Conservation (phyloP, 805 yeast species). For the Saturnispora saitoi region DNA sequence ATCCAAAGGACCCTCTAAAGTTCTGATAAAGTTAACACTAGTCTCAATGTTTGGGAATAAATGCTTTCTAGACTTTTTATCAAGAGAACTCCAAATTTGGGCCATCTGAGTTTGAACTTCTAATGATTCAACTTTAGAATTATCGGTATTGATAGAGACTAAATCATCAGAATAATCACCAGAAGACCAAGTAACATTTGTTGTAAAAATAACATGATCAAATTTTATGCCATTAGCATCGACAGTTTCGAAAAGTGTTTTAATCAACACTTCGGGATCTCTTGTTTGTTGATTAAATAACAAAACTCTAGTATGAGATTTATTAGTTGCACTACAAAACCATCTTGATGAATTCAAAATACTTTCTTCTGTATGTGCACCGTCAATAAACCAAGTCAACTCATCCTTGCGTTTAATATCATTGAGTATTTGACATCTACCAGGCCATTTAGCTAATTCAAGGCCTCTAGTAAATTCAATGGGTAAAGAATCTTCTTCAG, state of each 20-base stretch:
- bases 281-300: constrained; percentile 93
- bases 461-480: constrained; percentile 50
- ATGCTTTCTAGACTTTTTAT: constrained; percentile 33
- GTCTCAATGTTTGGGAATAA: constrained; percentile 72
- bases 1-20: constrained; percentile 43
- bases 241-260: constrained; percentile 39
- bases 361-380: constrained; percentile 92
- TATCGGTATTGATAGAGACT: constrained; percentile 76
- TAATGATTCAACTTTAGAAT: constrained; percentile 69
- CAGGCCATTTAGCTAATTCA: constrained; percentile 77
- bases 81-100: constrained; percentile 54
- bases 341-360: constrained; percentile 74
- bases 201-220: constrained; percentile 75
- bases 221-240: constrained; percentile 37
- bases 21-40: constrained; percentile 47
- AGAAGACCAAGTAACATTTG: constrained; percentile 84
- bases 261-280: constrained; percentile 62
- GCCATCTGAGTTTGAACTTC: constrained; percentile 73
- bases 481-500: constrained; percentile 32
- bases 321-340: constrained; percentile 42
- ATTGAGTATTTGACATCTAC: constrained; percentile 73
- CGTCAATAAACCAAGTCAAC: constrained; percentile 81
- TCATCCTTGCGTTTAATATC: constrained; percentile 31
- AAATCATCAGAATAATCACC: constrained; percentile 77
- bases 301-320: constrained; percentile 37